A percentile compares a stretch with the other conserved stretches of the same genome.
These are phyloP conservation scores for Neofusicoccum umdonicola DNA, from an alignment of 2,329 filamentous ascomycete genomes.

Conservation along the genomic window DNA sequence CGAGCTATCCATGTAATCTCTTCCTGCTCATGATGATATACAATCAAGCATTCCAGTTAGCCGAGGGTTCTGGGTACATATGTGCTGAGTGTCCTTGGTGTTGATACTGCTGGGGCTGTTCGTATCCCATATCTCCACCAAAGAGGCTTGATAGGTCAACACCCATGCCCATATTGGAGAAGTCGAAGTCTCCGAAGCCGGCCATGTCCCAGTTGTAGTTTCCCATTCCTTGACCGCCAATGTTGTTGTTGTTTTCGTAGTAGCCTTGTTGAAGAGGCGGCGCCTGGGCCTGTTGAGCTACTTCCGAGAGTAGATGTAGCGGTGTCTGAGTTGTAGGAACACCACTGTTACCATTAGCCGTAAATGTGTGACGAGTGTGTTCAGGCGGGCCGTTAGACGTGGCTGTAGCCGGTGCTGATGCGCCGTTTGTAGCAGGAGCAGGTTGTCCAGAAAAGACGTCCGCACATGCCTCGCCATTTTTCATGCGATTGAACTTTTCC, in stretches of 20 bases:
- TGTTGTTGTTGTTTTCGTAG: constrained; percentile 3
- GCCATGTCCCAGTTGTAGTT: constrained; percentile 9
- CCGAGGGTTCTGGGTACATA: constrained; percentile 2
- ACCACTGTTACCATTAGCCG: constrained; percentile 21
- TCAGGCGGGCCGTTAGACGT: constrained; percentile 6
- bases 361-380: constrained; percentile 33
- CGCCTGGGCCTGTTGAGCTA: constrained; percentile 25
- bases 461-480: constrained; percentile 37
- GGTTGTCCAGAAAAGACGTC: constrained; percentile 1
- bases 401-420: not conserved
- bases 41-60: constrained; percentile 5
- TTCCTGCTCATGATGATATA: not conserved
- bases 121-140: constrained; percentile 4
- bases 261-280: constrained; percentile 12
- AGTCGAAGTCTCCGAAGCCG: constrained; percentile 7
- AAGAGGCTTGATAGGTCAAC: constrained; percentile 14
- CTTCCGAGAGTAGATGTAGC: constrained; percentile 39
- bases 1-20: not conserved
- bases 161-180: constrained; percentile 11
- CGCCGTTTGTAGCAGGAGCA: not conserved
- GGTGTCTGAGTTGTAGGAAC: constrained; percentile 33
- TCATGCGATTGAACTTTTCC: constrained; percentile 45
- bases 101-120: not conserved
- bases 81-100: not conserved
- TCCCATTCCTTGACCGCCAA: not conserved